phyloP scores from a whole-genome alignment of 352 stramenopile species.

The Phytophthora citrophthora region DNA sequence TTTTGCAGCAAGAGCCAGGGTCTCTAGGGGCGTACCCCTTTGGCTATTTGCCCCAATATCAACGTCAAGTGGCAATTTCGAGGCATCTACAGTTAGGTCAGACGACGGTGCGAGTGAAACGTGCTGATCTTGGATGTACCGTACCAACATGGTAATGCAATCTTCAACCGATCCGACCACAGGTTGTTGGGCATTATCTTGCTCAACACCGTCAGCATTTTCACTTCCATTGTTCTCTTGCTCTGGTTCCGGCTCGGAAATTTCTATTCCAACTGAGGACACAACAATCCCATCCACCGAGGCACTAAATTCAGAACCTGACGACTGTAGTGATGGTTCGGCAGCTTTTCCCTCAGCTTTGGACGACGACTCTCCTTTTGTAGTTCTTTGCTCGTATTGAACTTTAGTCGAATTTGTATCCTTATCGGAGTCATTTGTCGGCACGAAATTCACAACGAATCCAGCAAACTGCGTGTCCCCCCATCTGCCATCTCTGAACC shows the following conservation, averaged over 20 bases:
- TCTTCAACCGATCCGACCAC: slow-evolving; percentile 25
- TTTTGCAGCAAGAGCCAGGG: slow-evolving; percentile 17
- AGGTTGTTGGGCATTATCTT: neutral
- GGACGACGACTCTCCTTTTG: neutral
- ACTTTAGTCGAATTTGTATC: neutral
- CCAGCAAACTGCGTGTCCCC: slow-evolving; percentile 26
- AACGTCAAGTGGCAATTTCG: slow-evolving; percentile 14
- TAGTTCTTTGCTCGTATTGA: neutral
- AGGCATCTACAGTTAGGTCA: slow-evolving; percentile 12
- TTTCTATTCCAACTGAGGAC: slow-evolving; percentile 8
- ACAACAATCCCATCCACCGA: neutral
- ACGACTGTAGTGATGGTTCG: neutral
- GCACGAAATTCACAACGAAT: slow-evolving; percentile 22
- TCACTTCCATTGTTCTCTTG: slow-evolving; percentile 2
- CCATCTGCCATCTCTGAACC: slow-evolving; percentile 37
- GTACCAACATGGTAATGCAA: slow-evolving; percentile 23
- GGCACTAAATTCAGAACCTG: neutral
- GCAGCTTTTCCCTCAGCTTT: neutral
- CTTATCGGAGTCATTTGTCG: neutral
- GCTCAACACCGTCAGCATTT: neutral
- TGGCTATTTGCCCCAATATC: no score
- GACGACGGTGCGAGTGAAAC: slow-evolving; percentile 2
- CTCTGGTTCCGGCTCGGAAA: slow-evolving; percentile 14
- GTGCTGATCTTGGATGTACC: neutral
- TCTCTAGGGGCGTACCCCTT: slow-evolving; percentile 8